These are phyloP conservation scores for Stachybotrys chartarum DNA, from an alignment of 2,329 filamentous ascomycete species.

Conservation along the genomic window DNA sequence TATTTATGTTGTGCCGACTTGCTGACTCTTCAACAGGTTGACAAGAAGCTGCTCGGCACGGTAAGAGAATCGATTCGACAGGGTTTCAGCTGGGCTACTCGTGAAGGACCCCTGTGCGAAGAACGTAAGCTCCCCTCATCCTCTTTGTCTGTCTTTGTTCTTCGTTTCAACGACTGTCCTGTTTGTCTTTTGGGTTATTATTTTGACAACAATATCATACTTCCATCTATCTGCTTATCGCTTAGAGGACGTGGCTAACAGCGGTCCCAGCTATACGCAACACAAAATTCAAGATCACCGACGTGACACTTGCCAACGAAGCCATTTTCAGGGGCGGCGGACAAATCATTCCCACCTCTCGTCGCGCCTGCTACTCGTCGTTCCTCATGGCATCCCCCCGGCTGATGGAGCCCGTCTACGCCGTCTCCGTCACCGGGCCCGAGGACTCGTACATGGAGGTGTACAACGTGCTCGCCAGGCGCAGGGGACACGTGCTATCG, in stretches of 20 bases:
- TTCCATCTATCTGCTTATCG: neutral
- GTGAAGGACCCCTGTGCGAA: constrained; percentile 95
- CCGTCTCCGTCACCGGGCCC: constrained; percentile 85
- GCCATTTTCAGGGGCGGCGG: constrained; percentile 93
- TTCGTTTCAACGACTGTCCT: neutral
- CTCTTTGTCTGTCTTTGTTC: neutral
- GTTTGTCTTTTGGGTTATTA: neutral
- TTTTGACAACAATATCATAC: no score
- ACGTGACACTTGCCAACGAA: constrained; percentile 77
- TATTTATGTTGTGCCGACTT: neutral
- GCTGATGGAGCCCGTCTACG: constrained; percentile 94
- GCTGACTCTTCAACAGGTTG: constrained; percentile 47
- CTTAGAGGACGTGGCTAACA: constrained; percentile 1
- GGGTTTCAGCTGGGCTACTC: constrained; percentile 92
- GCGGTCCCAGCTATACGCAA: constrained; percentile 76
- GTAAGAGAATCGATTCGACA: constrained; percentile 92
- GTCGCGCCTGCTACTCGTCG: constrained; percentile 87
- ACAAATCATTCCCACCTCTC: constrained; percentile 92
- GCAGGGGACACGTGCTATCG: constrained; percentile 87
- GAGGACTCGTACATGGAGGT: constrained; percentile 81
- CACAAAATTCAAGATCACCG: constrained; percentile 93
- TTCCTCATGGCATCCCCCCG: constrained; percentile 96
- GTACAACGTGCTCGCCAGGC: constrained; percentile 84
- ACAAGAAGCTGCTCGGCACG: constrained; percentile 80
- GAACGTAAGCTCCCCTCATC: constrained; percentile 61